Conservation (phyloP, 192 early-diverging fungal genomes). For the Entomortierella beljakovae region DNA sequence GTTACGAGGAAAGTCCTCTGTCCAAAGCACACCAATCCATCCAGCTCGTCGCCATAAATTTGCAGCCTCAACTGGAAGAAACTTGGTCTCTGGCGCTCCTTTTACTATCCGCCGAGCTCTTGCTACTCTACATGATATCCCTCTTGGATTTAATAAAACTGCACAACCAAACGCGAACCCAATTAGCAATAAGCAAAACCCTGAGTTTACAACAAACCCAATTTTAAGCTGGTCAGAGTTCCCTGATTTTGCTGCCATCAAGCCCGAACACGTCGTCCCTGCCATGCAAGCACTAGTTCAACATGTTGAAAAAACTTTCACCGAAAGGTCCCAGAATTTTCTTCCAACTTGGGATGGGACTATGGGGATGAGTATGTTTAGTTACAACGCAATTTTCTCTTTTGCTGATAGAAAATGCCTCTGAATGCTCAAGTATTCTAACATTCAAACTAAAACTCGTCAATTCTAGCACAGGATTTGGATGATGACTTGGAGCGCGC, state of each 20-base stretch:
- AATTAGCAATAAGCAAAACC: not conserved
- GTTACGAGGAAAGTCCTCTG: not conserved
- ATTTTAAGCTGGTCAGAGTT: constrained; percentile 63
- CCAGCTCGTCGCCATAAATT: not conserved
- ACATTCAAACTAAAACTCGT: not conserved
- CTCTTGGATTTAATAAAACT: not conserved
- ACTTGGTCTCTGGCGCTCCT: not conserved
- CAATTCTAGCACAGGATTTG: constrained; percentile 56
- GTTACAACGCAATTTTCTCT: too few relatives aligned
- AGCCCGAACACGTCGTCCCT: constrained; percentile 58
- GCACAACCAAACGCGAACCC: not conserved
- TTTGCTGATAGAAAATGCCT: not conserved
- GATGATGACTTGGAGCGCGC: constrained; percentile 62
- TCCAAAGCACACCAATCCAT: not conserved
- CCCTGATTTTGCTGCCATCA: constrained; percentile 61
- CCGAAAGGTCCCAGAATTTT: constrained; percentile 55
- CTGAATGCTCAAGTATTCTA: not conserved
- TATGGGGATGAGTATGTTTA: constrained; percentile 59
- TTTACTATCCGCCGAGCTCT: constrained; percentile 43
- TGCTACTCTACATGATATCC: constrained; percentile 20
- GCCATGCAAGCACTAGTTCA: constrained; percentile 55
- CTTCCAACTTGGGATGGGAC: constrained; percentile 67
- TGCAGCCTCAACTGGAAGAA: not conserved
- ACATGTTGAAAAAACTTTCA: constrained; percentile 55
- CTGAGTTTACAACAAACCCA: constrained; percentile 43